Percentiles rank a stretch among this genome's conserved stretches.
Evolutionary conservation across 768 basidiomycete genomes (phyloP).

Genomic region (Mycena epipterygia): DNA sequence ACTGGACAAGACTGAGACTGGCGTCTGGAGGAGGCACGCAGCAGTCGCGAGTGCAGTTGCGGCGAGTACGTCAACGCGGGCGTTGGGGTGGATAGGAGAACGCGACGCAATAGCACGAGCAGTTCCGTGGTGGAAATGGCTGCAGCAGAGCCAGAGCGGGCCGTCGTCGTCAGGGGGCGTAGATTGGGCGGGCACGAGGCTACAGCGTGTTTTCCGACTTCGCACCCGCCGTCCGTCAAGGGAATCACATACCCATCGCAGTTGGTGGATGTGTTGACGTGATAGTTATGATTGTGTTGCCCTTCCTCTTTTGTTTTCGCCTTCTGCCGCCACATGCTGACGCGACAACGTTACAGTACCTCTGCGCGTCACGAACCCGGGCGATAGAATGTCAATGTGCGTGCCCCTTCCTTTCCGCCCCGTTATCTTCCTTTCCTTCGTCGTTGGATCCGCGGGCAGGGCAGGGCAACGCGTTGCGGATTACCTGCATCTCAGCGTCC

Average conservation of each 20-base stretch:
- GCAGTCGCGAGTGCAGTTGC: too few relatives aligned
- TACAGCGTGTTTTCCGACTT: background rate
- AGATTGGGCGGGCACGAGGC: slow-evolving; percentile 31
- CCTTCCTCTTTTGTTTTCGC: background rate
- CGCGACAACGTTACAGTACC: slow-evolving; percentile 17
- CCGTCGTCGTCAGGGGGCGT: background rate
- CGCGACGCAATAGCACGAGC: too few relatives aligned
- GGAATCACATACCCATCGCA: too few relatives aligned
- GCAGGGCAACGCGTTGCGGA: slow-evolving; percentile 14
- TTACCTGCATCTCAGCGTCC: background rate
- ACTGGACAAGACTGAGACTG: too few relatives aligned
- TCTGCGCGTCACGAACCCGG: slow-evolving; percentile 33
- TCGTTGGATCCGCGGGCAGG: background rate
- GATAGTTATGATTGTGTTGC: too few relatives aligned
- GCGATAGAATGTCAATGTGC: slow-evolving; percentile 35
- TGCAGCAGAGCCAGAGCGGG: background rate
- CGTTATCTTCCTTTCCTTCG: background rate
- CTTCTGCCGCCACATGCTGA: slow-evolving; percentile 20
- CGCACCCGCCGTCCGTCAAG: slow-evolving; percentile 4
- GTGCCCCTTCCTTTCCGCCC: slow-evolving; percentile 10
- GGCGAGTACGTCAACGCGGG: too few relatives aligned
- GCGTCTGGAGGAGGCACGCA: too few relatives aligned
- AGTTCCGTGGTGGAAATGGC: background rate
- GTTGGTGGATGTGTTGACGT: too few relatives aligned
- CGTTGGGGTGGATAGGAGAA: too few relatives aligned